Conservation (phyloP, 306 rosid species). For the Fagus crenata region DNA sequence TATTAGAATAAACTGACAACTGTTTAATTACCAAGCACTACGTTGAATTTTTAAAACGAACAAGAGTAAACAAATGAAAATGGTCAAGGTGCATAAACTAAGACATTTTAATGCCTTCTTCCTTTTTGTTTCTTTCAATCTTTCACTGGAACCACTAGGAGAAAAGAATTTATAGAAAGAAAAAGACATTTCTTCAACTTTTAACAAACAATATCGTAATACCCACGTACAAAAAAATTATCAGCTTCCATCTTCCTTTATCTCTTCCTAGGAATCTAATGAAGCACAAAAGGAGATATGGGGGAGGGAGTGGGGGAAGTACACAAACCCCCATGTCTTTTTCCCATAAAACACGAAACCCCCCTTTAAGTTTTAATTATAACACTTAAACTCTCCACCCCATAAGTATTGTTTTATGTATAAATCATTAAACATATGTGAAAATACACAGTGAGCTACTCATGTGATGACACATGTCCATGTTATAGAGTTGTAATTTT, state of each 20-base stretch:
- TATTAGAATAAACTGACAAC: neutral
- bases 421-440: no score
- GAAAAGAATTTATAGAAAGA: neutral
- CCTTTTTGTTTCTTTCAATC: neutral
- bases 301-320: no score
- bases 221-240: neutral
- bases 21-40: neutral
- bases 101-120: no score
- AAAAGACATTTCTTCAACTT: neutral
- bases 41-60: neutral
- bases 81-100: neutral
- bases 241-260: neutral
- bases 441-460: no score
- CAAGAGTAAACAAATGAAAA: conserved; percentile 2
- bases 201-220: neutral
- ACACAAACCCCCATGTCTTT: no score
- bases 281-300: neutral
- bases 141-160: neutral
- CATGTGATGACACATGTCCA: no score
- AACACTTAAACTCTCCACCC: no score
- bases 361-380: no score
- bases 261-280: neutral
- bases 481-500: no score
- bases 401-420: no score
- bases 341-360: no score